These are phyloP conservation scores for Cyclotella baltica DNA, from an alignment of 108 stramenopile species.

Conservation along the genomic window DNA sequence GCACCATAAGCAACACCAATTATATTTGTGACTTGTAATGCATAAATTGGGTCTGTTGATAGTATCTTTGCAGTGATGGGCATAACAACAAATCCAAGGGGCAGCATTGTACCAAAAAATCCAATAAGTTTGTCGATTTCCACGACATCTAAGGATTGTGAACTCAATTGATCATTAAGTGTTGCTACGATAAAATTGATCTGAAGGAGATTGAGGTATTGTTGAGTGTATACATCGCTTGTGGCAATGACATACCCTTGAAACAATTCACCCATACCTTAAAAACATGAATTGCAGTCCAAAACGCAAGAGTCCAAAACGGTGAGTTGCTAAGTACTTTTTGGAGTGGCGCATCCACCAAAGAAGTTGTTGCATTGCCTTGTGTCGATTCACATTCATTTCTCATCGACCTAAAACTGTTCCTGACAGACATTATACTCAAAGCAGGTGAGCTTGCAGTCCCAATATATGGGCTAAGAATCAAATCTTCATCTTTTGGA, in stretches of 20 bases:
- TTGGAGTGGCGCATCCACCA: neutral
- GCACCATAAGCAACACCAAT: neutral
- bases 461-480: neutral
- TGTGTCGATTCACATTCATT: neutral
- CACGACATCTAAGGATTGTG: neutral
- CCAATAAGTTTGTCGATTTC: neutral
- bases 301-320: neutral
- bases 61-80: neutral
- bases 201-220: no score
- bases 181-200: neutral
- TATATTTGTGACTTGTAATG: neutral
- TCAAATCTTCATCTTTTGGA: neutral
- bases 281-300: neutral
- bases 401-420: neutral
- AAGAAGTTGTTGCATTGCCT: neutral
- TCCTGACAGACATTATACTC: neutral
- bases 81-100: neutral
- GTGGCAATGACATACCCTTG: no score
- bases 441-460: neutral
- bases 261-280: no score
- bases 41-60: neutral
- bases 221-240: no score
- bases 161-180: neutral
- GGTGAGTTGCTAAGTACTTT: neutral
- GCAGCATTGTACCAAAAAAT: neutral